Conservation (phyloP, 176 grass and related monocot genomes). For the Avena insularis region DNA sequence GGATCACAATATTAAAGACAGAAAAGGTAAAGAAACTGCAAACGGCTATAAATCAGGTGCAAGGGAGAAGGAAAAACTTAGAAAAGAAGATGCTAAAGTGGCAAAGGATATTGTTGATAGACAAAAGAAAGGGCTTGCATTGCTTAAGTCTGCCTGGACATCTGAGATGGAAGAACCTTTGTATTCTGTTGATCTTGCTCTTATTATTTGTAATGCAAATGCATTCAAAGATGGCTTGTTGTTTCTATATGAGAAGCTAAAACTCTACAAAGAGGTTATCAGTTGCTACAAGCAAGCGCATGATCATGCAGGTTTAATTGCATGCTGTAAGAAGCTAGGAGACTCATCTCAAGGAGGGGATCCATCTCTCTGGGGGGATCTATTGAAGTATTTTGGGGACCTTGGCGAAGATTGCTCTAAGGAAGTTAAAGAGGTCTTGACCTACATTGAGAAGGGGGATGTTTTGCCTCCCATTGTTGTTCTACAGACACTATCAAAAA, state of each 20-base stretch:
- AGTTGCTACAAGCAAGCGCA: slow-evolving; percentile 95
- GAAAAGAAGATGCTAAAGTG: slow-evolving; percentile 52
- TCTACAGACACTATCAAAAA: slow-evolving; percentile 85
- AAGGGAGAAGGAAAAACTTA: slow-evolving; percentile 50
- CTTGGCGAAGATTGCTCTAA: slow-evolving; percentile 93
- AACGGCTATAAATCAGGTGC: slow-evolving; percentile 49
- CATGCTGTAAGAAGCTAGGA: slow-evolving; percentile 92
- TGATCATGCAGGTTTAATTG: slow-evolving; percentile 95
- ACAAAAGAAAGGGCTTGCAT: slow-evolving; percentile 71
- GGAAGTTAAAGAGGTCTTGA: slow-evolving; percentile 96
- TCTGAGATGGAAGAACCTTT: slow-evolving; percentile 83
- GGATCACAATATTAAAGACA: slow-evolving; percentile 54
- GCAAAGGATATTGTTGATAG: slow-evolving; percentile 69
- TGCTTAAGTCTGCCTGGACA: slow-evolving; percentile 91
- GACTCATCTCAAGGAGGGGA: slow-evolving; percentile 88
- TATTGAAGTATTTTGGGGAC: slow-evolving; percentile 96
- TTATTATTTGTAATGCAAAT: slow-evolving; percentile 95
- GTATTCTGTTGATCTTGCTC: slow-evolving; percentile 88
- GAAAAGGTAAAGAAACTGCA: slow-evolving; percentile 54
- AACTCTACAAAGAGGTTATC: slow-evolving; percentile 97
- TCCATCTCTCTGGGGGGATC: slow-evolving; percentile 87
- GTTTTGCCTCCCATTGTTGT: slow-evolving; percentile 92
- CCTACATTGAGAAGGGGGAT: slow-evolving; percentile 92
- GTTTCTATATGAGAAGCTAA: slow-evolving; percentile 96
- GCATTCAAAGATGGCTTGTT: slow-evolving; percentile 84